A percentile compares a stretch with the other conserved stretches of the same genome.
Conservation (phyloP, 2,329 filamentous ascomycete species). For the Pseudogymnoascus sp. region DNA sequence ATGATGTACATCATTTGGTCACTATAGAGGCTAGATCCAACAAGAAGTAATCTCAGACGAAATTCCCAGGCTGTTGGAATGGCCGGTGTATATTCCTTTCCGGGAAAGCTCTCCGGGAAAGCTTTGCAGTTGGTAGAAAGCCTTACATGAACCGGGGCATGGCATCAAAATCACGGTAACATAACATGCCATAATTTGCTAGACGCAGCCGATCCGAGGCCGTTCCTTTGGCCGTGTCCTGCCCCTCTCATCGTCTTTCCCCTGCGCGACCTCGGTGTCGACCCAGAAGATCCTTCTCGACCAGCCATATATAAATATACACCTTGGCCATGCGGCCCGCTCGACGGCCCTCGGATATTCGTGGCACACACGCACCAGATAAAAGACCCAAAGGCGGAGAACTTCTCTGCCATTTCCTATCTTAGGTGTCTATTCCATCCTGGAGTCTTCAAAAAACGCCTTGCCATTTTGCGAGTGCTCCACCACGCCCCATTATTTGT, state of each 20-base stretch:
- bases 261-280: constrained; percentile 1
- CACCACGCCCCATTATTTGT: neutral
- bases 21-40: constrained; percentile 3
- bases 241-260: neutral
- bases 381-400: constrained; percentile 6
- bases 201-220: neutral
- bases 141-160: neutral
- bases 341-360: neutral
- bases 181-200: neutral
- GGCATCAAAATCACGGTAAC: neutral
- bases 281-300: constrained; percentile 1
- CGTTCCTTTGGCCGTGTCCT: neutral
- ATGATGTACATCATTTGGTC: neutral
- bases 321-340: neutral
- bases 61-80: neutral
- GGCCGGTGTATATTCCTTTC: constrained; percentile 1
- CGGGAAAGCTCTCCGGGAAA: neutral
- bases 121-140: neutral
- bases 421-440: constrained; percentile 10
- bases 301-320: neutral
- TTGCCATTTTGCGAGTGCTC: constrained; percentile 11
- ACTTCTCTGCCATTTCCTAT: constrained; percentile 8
- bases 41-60: neutral
- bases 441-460: constrained; percentile 20
- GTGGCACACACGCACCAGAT: constrained; percentile 3